Conservation (phyloP, 148 eudicot species). For the Mesembryanthemum crystallinum region DNA sequence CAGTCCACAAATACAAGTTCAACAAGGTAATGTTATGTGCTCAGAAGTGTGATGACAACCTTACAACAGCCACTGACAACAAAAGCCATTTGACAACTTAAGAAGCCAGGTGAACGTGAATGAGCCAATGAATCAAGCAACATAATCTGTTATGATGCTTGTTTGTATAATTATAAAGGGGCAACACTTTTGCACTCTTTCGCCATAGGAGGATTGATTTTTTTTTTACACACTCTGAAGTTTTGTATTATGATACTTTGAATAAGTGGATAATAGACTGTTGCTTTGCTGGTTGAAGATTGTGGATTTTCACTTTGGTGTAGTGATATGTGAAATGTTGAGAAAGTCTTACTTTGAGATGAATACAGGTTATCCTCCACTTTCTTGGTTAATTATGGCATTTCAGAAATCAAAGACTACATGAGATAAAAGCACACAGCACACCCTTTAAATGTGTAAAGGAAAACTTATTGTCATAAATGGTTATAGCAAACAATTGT, state of each 20-base stretch:
- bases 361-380: too few relatives aligned
- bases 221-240: not conserved
- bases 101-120: too few relatives aligned
- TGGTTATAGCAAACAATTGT: not conserved
- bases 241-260: conserved; percentile 1
- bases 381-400: not conserved
- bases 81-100: not conserved
- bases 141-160: too few relatives aligned
- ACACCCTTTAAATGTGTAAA: too few relatives aligned
- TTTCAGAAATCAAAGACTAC: not conserved
- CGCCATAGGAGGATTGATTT: conserved; percentile 2
- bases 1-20: too few relatives aligned
- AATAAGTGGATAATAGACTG: not conserved
- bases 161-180: conserved; percentile 19
- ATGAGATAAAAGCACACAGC: too few relatives aligned
- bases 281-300: not conserved
- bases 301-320: not conserved
- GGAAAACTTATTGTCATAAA: too few relatives aligned
- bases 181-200: conserved; percentile 1
- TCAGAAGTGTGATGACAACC: not conserved
- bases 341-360: too few relatives aligned
- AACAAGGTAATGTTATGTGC: too few relatives aligned
- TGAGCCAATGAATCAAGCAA: too few relatives aligned
- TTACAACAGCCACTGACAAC: not conserved
- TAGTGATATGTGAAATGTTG: too few relatives aligned